phyloP scores from a whole-genome alignment of 2,329 filamentous ascomycete species.

The Hypoxylon sp. region DNA sequence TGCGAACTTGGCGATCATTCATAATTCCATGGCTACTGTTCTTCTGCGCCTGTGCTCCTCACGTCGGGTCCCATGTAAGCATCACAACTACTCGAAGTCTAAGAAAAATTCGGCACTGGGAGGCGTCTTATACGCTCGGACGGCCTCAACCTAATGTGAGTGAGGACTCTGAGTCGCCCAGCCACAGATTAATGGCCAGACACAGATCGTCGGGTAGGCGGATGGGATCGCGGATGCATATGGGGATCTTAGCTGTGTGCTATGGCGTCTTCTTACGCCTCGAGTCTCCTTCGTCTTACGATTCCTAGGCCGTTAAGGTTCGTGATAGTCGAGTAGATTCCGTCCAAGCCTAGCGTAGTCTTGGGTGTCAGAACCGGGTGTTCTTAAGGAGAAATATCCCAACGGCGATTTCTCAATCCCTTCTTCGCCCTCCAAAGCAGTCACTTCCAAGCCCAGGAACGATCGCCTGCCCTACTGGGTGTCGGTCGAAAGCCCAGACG shows the following conservation, averaged over 20 bases:
- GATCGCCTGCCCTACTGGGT: background rate
- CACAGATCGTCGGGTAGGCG: background rate
- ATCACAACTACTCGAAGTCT: background rate
- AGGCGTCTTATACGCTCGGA: background rate
- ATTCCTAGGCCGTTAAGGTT: background rate
- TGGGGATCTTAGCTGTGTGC: too few species aligned
- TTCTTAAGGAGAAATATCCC: background rate
- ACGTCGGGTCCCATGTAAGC: background rate
- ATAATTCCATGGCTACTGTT: background rate
- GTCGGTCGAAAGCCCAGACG: background rate
- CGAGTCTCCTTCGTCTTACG: background rate
- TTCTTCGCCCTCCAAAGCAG: background rate
- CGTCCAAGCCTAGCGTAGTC: background rate
- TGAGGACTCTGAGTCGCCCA: background rate
- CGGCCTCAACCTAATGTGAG: conserved; percentile 12
- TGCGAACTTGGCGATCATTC: background rate
- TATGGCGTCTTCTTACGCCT: background rate
- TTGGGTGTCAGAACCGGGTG: background rate
- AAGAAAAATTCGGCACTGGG: background rate
- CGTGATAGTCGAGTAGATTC: background rate
- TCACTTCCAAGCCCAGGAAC: too few species aligned
- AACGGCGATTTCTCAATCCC: background rate
- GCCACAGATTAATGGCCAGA: background rate
- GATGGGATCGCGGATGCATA: too few species aligned
- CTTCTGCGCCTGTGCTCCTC: background rate